Percentiles rank a stretch among this genome's conserved stretches.
These are phyloP conservation scores for Saturnispora saitoi DNA, from an alignment of 805 yeast species.

Conservation along the genomic window DNA sequence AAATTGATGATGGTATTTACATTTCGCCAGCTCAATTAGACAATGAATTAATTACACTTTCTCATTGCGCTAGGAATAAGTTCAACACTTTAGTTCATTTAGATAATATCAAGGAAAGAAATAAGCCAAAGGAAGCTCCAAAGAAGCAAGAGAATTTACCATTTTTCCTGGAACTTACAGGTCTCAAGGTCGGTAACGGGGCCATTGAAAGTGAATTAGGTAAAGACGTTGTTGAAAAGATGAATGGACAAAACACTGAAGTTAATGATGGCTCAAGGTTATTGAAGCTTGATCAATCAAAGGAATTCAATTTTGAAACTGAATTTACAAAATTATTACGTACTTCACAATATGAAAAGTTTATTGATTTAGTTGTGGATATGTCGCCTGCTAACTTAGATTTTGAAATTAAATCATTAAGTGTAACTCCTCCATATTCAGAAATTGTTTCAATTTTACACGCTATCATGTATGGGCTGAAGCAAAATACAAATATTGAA, in stretches of 20 bases:
- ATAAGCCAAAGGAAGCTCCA: slow-evolving; percentile 83
- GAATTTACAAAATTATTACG: slow-evolving; percentile 61
- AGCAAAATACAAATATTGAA: slow-evolving; percentile 56
- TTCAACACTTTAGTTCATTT: slow-evolving; percentile 71
- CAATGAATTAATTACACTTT: slow-evolving; percentile 57
- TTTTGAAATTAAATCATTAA: slow-evolving; percentile 76
- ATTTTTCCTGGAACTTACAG: slow-evolving; percentile 67
- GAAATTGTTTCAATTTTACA: slow-evolving; percentile 60
- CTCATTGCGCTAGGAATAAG: slow-evolving; percentile 68
- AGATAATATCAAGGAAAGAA: slow-evolving; percentile 77
- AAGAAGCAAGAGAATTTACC: slow-evolving; percentile 73
- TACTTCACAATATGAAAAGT: slow-evolving; percentile 42
- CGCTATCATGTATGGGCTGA: slow-evolving; percentile 58
- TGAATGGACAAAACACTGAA: slow-evolving; percentile 19
- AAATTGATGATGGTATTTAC: slow-evolving; percentile 29
- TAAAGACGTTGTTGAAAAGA: slow-evolving; percentile 21
- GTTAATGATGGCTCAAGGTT: slow-evolving; percentile 19
- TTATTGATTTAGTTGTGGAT: slow-evolving; percentile 45
- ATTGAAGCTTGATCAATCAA: slow-evolving; percentile 30
- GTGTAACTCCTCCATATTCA: slow-evolving; percentile 51
- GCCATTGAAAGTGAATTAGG: slow-evolving; percentile 43
- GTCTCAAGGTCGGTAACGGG: slow-evolving; percentile 62
- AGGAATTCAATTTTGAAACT: slow-evolving; percentile 52
- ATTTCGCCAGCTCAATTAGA: slow-evolving; percentile 56
- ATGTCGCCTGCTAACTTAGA: slow-evolving; percentile 76